Evolutionary conservation across 192 early-diverging fungal genomes (phyloP).

Genomic region (Backusella morwellensis): DNA sequence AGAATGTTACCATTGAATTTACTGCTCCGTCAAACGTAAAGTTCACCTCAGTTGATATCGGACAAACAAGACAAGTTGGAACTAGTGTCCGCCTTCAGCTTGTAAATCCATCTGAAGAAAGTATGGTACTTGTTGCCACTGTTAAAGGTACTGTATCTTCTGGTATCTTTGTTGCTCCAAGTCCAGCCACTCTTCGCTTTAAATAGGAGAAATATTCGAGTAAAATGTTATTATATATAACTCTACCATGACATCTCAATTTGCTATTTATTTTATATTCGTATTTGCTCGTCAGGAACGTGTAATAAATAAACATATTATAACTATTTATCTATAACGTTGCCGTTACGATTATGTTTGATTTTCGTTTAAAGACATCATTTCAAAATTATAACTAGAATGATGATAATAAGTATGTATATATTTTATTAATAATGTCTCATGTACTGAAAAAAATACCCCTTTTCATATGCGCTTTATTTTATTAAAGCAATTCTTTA

Average conservation of each 20-base stretch:
- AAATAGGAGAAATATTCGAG: background rate
- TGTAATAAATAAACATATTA: background rate
- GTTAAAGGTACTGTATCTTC: conserved; percentile 8
- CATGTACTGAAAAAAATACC: too few species aligned
- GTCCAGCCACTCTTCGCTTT: background rate
- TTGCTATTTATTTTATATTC: background rate
- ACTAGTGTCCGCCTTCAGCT: conserved; percentile 6
- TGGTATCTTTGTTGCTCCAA: conserved; percentile 18
- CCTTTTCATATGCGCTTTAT: too few species aligned
- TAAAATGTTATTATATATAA: background rate
- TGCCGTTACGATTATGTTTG: background rate
- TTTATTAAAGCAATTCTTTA: too few species aligned
- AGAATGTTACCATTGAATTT: conserved; percentile 11
- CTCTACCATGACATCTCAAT: background rate
- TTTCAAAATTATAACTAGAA: background rate
- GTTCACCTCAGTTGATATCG: conserved; percentile 1
- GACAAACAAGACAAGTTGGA: conserved; percentile 10
- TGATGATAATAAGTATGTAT: background rate
- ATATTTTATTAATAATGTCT: too few species aligned
- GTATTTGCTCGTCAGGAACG: background rate
- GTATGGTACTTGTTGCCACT: conserved; percentile 21
- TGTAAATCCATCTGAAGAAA: conserved; percentile 1
- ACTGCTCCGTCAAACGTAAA: conserved; percentile 3
- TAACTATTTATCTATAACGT: background rate
- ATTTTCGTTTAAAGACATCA: background rate